phyloP scores from a whole-genome alignment of 1,284 basidiomycete genomes.

The Trametes polyzona region DNA sequence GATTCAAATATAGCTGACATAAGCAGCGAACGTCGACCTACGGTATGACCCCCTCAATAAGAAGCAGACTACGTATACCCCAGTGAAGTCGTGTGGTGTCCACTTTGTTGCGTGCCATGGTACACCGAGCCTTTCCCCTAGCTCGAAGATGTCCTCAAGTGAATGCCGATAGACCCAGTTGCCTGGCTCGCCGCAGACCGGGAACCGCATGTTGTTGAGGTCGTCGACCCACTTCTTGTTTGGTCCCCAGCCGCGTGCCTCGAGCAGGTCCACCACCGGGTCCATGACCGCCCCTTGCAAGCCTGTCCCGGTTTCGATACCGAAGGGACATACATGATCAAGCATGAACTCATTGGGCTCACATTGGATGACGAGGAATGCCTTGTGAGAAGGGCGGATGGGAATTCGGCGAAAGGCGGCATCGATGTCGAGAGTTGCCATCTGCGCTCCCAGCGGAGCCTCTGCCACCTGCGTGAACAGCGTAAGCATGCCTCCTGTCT shows the following conservation, averaged over 20 bases:
- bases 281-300: conserved; percentile 38
- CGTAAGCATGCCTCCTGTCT: neutral
- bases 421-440: conserved; percentile 38
- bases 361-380: conserved; percentile 28
- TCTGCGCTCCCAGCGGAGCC: conserved; percentile 38
- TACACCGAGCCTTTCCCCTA: conserved; percentile 26
- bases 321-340: conserved; percentile 37
- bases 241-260: conserved; percentile 20
- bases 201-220: conserved; percentile 28
- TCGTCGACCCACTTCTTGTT: conserved; percentile 43
- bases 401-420: conserved; percentile 38
- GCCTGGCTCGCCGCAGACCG: conserved; percentile 7
- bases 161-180: conserved; percentile 27
- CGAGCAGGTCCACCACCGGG: conserved; percentile 36
- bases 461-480: conserved; percentile 31
- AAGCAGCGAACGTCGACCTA: too few species aligned
- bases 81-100: conserved; percentile 30
- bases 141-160: conserved; percentile 16
- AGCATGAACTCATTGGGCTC: conserved; percentile 34
- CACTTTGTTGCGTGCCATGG: conserved; percentile 38
- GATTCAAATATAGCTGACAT: too few species aligned
- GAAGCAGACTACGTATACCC: conserved; percentile 42
- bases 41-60: too few species aligned
- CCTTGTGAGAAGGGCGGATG: conserved; percentile 35
- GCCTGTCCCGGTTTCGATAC: conserved; percentile 33